Evolutionary conservation across 768 basidiomycete genomes (phyloP).

Genomic region (Dictyophora rubrovolvata): DNA sequence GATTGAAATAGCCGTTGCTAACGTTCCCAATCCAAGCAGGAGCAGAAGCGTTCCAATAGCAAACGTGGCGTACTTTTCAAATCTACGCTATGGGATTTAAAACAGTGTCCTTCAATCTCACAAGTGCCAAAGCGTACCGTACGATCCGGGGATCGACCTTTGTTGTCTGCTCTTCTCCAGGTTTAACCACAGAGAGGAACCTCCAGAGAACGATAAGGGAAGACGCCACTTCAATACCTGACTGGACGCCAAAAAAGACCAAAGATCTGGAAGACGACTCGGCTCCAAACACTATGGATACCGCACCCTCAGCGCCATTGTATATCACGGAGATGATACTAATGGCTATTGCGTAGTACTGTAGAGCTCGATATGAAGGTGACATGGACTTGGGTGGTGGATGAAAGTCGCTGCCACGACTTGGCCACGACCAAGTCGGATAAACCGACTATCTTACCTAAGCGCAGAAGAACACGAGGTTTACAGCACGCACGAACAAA

Average conservation of each 20-base stretch:
- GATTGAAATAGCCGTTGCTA: conserved; percentile 24
- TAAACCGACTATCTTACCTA: no score
- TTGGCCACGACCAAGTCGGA: no score
- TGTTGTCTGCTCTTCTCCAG: conserved; percentile 22
- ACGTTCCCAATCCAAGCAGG: conserved; percentile 28
- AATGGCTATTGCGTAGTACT: conserved; percentile 28
- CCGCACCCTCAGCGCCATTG: conserved; percentile 26
- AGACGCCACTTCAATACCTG: conserved; percentile 36
- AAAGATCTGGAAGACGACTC: conserved; percentile 35
- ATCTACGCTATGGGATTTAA: conserved; percentile 14
- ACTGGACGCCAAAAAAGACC: conserved; percentile 40
- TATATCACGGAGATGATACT: conserved; percentile 33
- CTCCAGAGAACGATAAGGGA: conserved; percentile 36
- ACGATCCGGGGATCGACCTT: background rate
- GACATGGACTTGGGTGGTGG: background rate
- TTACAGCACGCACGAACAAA: no score
- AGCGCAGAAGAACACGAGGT: no score
- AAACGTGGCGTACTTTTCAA: conserved; percentile 28
- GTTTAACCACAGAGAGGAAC: conserved; percentile 25
- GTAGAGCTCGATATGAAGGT: conserved; percentile 24
- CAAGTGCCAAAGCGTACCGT: background rate
- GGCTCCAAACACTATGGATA: conserved; percentile 35
- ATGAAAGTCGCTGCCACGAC: no score
- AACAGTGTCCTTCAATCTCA: background rate
- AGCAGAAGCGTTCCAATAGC: conserved; percentile 29